Conservation (phyloP, 441 rosid species). For the Syzygium malaccense region DNA sequence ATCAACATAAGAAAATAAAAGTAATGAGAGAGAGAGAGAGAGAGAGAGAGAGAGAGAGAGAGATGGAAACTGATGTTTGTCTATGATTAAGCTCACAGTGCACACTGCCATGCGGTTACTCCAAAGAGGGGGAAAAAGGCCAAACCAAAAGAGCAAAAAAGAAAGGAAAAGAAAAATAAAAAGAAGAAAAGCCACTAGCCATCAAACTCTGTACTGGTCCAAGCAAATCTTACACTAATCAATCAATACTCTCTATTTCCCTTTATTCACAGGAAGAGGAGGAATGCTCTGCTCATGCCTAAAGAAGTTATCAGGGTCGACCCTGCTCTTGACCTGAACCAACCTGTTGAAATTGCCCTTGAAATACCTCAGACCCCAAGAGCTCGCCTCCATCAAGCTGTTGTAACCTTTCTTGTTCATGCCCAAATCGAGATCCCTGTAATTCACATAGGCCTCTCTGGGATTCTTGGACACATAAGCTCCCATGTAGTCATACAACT, state of each 20-base stretch:
- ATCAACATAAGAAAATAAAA: conserved; percentile 20
- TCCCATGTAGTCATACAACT: conserved; percentile 1
- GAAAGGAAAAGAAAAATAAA: not conserved
- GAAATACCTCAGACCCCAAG: not conserved
- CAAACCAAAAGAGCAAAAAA: not conserved
- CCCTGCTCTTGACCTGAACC: not conserved
- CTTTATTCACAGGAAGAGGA: not conserved
- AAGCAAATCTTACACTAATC: not conserved
- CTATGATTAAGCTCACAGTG: not conserved
- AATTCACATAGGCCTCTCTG: not conserved
- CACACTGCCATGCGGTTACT: not conserved
- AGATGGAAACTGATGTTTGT: not conserved
- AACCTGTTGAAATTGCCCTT: conserved; percentile 2
- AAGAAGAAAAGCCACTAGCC: not conserved
- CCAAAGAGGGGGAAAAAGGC: not conserved
- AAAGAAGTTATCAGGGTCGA: not conserved
- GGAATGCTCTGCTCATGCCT: conserved; percentile 5
- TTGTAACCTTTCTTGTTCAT: not conserved
- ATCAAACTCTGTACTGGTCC: not conserved
- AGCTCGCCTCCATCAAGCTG: not conserved
- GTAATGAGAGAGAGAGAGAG: conserved; percentile 29
- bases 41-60: conserved; percentile 24
- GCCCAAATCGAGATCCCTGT: not conserved
- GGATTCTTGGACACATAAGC: not conserved
- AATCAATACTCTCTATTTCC: not conserved